These are phyloP conservation scores for Candida awuae DNA, from an alignment of 805 yeast species.

Conservation along the genomic window DNA sequence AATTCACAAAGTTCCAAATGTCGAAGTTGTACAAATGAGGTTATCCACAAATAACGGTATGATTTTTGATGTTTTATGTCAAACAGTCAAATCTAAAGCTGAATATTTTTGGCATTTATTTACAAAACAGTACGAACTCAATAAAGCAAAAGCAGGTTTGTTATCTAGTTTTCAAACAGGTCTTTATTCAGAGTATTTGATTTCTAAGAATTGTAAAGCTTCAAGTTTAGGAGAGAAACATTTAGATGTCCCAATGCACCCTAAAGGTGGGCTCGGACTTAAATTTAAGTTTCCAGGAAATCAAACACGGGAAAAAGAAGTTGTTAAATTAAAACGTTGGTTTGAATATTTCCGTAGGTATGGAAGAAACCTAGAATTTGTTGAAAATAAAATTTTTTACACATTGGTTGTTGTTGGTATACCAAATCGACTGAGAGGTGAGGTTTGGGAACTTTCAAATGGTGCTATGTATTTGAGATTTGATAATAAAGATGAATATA, in stretches of 20 bases:
- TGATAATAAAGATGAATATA: conserved; percentile 53
- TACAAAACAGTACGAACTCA: conserved; percentile 39
- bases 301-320: conserved; percentile 48
- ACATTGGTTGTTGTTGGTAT: conserved; percentile 83
- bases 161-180: conserved; percentile 60
- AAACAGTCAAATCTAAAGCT: conserved; percentile 70
- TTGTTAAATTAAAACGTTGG: conserved; percentile 82
- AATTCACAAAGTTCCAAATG: conserved; percentile 76
- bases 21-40: conserved; percentile 72
- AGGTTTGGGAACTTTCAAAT: conserved; percentile 86
- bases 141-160: conserved; percentile 53
- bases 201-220: conserved; percentile 48
- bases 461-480: conserved; percentile 77
- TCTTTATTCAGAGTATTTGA: conserved; percentile 77
- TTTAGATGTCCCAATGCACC: conserved; percentile 43
- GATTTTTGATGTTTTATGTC: conserved; percentile 58
- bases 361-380: conserved; percentile 75
- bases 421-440: conserved; percentile 93
- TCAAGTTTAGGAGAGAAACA: conserved; percentile 13
- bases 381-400: conserved; percentile 69
- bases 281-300: conserved; percentile 86
- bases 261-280: conserved; percentile 82
- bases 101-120: conserved; percentile 66
- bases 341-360: conserved; percentile 77
- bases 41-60: conserved; percentile 61